These are phyloP conservation scores for Trichaptum fuscoviolaceum DNA, from an alignment of 768 basidiomycete genomes.

Conservation along the genomic window DNA sequence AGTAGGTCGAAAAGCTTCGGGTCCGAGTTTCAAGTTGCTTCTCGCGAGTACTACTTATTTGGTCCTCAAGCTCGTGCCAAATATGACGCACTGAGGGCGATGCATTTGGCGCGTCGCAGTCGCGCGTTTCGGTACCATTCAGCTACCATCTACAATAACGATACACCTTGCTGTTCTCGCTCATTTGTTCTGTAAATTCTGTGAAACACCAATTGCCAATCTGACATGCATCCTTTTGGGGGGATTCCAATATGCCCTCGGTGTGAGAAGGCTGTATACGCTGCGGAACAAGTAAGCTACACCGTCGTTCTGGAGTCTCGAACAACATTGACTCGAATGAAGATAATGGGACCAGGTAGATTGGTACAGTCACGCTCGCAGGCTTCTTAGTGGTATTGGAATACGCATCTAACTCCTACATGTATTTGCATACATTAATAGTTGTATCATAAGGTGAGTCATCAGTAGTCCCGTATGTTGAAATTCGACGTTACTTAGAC, in stretches of 20 bases:
- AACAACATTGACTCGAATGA: constrained; percentile 12
- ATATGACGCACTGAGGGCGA: no score
- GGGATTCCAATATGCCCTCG: constrained; percentile 68
- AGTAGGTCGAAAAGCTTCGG: no score
- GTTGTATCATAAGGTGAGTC: constrained; percentile 74
- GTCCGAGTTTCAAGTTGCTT: no score
- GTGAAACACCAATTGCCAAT: background rate
- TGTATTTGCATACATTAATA: constrained; percentile 24
- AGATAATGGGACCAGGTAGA: constrained; percentile 85
- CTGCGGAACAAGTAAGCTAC: constrained; percentile 72
- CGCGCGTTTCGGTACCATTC: no score
- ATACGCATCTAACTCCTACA: background rate
- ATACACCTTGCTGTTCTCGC: background rate
- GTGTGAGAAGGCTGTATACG: constrained; percentile 76
- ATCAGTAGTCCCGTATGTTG: constrained; percentile 6
- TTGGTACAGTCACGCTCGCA: constrained; percentile 49
- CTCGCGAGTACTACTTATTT: no score
- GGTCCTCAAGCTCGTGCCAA: no score
- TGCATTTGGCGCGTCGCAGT: no score
- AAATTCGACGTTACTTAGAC: constrained; percentile 24
- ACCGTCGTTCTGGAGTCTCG: background rate
- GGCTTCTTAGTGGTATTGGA: background rate
- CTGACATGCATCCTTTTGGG: constrained; percentile 64
- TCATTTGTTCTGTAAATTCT: background rate
- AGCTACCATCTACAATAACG: no score